phyloP scores from a whole-genome alignment of 257 asterid genomes.

The Vinca minor region DNA sequence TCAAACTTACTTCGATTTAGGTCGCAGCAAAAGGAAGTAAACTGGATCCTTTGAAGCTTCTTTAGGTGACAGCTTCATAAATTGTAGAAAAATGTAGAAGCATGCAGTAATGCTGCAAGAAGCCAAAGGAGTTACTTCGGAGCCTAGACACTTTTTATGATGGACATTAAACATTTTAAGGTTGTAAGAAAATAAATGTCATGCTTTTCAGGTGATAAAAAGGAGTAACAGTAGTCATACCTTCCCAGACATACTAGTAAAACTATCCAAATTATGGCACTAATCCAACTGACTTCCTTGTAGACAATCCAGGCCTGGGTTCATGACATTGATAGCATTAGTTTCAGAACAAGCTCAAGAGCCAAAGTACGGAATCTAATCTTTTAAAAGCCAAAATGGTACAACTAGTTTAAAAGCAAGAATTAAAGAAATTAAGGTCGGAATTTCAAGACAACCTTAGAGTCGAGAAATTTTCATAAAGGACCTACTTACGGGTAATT shows the following conservation, averaged over 20 bases:
- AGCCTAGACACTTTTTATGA: not conserved
- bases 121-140: not conserved
- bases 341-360: not conserved
- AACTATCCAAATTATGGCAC: conserved; percentile 45
- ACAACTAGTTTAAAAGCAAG: not conserved
- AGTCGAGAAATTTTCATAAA: not conserved
- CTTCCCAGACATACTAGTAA: conserved; percentile 69
- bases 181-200: not conserved
- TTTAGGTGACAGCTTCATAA: conserved; percentile 52
- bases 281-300: conserved; percentile 64
- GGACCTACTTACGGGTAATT: not conserved
- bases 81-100: conserved; percentile 56
- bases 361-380: not conserved
- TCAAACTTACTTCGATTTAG: conserved; percentile 49
- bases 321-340: not conserved
- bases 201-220: not conserved
- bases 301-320: conserved; percentile 64
- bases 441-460: not conserved
- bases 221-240: conserved; percentile 27
- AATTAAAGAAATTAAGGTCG: not conserved
- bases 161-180: not conserved
- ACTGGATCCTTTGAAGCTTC: conserved; percentile 66
- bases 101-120: conserved; percentile 72
- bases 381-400: too few species aligned
- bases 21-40: conserved; percentile 57